These are phyloP conservation scores for Pisolithus microcarpus DNA, from an alignment of 768 basidiomycete genomes.

Conservation along the genomic window DNA sequence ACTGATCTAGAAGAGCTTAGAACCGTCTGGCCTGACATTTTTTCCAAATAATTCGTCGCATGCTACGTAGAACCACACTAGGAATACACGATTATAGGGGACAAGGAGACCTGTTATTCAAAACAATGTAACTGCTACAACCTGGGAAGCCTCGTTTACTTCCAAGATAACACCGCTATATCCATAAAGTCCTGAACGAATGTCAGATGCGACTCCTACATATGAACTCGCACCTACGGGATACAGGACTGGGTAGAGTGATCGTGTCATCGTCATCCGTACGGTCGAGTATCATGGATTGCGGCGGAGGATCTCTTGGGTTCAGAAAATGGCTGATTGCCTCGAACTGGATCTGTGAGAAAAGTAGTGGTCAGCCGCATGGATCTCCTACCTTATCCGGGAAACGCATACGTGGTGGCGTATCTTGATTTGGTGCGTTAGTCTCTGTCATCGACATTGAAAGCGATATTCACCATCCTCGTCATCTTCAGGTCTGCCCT, in stretches of 20 bases:
- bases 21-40: constrained; percentile 68
- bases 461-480: constrained; percentile 54
- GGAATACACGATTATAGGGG: constrained; percentile 1
- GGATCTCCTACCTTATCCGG: constrained; percentile 50
- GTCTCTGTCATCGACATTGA: neutral
- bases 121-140: constrained; percentile 67
- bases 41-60: constrained; percentile 31
- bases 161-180: constrained; percentile 80
- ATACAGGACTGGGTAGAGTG: constrained; percentile 59
- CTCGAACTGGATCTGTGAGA: constrained; percentile 50
- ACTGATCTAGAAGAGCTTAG: constrained; percentile 59
- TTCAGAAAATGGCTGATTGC: constrained; percentile 72
- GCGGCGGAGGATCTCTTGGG: constrained; percentile 62
- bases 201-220: neutral
- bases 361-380: neutral
- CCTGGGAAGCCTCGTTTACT: constrained; percentile 70
- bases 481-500: constrained; percentile 72
- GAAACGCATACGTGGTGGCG: constrained; percentile 67
- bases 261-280: constrained; percentile 70
- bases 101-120: constrained; percentile 24
- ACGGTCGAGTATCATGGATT: constrained; percentile 71
- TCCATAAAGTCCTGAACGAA: constrained; percentile 42
- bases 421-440: constrained; percentile 37
- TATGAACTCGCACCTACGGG: constrained; percentile 41
- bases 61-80: constrained; percentile 1